phyloP scores from a whole-genome alignment of 129 eudicot species.

The Cynara cardunculus region DNA sequence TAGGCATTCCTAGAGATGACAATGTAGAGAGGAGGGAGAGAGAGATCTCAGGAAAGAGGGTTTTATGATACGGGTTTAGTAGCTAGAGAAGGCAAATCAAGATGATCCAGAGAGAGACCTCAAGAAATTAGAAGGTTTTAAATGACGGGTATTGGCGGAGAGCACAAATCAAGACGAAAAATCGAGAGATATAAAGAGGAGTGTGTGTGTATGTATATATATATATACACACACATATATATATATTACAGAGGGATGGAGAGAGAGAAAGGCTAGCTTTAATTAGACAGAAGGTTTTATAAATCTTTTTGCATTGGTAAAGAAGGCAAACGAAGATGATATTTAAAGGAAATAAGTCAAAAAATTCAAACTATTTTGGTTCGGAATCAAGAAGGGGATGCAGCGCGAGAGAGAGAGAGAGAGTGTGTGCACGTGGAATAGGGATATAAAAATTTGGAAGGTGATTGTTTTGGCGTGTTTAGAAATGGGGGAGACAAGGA shows the following conservation, averaged over 20 bases:
- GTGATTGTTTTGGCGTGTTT: conserved; percentile 48
- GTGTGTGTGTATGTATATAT: neutral
- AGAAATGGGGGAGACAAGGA: conserved; percentile 56
- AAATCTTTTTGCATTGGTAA: neutral
- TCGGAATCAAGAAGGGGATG: conserved; percentile 6
- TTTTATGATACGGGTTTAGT: neutral
- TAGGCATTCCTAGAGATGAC: conserved; percentile 4
- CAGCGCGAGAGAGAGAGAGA: conserved; percentile 6
- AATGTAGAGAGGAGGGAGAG: neutral
- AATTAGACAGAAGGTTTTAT: neutral
- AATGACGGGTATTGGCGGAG: neutral
- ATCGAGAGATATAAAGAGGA: neutral
- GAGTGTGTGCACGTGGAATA: conserved; percentile 48
- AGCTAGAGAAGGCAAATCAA: neutral
- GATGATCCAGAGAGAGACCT: neutral
- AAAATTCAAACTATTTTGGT: conserved; percentile 1
- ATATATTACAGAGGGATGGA: too few relatives aligned
- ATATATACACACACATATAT: too few relatives aligned
- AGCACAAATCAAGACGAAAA: neutral
- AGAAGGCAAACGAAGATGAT: conserved; percentile 18
- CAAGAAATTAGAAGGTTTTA: conserved; percentile 1
- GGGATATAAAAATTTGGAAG: conserved; percentile 29
- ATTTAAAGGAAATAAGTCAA: neutral
- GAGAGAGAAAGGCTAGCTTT: neutral
- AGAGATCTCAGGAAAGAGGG: neutral